Evolutionary conservation across 768 basidiomycete genomes (phyloP).

Genomic region (Suillus brevipes): DNA sequence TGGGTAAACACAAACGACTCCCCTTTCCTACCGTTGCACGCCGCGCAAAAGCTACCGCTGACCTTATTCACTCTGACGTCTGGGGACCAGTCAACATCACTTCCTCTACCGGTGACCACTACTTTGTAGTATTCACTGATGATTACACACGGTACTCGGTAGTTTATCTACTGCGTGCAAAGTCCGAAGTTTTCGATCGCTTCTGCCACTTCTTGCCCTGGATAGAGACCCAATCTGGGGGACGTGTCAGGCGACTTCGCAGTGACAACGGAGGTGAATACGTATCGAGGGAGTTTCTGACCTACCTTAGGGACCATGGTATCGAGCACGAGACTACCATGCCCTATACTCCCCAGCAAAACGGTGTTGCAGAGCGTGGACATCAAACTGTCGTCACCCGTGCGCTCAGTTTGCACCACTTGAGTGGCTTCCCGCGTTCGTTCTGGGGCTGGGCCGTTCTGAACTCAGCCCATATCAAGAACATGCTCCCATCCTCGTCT

Average conservation of each 20-base stretch:
- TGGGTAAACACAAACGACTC: too few species aligned
- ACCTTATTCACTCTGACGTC: too few species aligned
- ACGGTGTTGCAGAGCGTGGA: constrained; percentile 29
- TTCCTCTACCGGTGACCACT: too few species aligned
- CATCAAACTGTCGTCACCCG: constrained; percentile 28
- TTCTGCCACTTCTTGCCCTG: neutral
- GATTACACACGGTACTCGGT: too few species aligned
- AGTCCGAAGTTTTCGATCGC: neutral
- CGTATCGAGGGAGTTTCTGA: constrained; percentile 1
- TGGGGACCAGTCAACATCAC: too few species aligned
- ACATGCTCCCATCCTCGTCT: constrained; percentile 8
- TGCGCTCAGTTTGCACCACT: constrained; percentile 25
- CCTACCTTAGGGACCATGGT: neutral
- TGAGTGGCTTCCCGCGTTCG: constrained; percentile 14
- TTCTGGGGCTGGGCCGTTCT: constrained; percentile 24
- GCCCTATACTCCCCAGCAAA: constrained; percentile 27
- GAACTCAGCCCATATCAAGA: constrained; percentile 9
- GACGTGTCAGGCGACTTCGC: neutral
- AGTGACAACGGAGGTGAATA: constrained; percentile 19
- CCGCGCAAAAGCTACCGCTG: too few species aligned
- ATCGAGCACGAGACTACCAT: constrained; percentile 12
- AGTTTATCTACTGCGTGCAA: too few species aligned
- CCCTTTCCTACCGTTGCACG: too few species aligned
- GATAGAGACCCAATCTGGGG: constrained; percentile 4
- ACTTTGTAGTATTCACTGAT: too few species aligned